These are phyloP conservation scores for Russula sp. DNA, from an alignment of 768 basidiomycete species.

Conservation along the genomic window DNA sequence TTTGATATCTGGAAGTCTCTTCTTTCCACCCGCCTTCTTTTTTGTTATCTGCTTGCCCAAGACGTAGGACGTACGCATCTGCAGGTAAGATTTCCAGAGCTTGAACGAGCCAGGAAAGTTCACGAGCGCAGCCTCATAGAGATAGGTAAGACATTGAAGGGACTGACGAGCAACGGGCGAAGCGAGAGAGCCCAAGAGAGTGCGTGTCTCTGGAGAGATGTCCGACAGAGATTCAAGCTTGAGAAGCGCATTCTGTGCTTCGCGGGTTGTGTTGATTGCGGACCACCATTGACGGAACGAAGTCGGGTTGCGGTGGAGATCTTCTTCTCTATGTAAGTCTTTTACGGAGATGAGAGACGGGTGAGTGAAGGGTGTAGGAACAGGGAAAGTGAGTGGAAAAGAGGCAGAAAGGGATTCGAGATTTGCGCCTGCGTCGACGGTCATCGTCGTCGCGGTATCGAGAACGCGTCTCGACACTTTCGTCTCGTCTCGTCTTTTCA, in stretches of 20 bases:
- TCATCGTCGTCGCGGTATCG: constrained; percentile 38
- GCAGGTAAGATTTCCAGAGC: constrained; percentile 91
- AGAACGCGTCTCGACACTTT: neutral
- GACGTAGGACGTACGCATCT: constrained; percentile 78
- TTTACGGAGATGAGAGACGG: constrained; percentile 64
- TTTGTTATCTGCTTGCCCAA: constrained; percentile 67
- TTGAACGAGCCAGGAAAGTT: constrained; percentile 91
- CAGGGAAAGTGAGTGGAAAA: constrained; percentile 83
- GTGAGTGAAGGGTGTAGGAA: constrained; percentile 76
- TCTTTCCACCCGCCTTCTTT: constrained; percentile 80
- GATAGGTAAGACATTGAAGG: constrained; percentile 78
- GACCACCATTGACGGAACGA: constrained; percentile 94
- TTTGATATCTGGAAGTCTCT: constrained; percentile 88
- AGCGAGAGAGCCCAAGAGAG: constrained; percentile 74
- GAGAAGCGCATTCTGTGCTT: constrained; percentile 50
- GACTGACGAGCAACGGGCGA: constrained; percentile 65
- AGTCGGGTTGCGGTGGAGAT: constrained; percentile 82
- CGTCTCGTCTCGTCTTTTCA: neutral
- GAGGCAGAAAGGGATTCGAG: constrained; percentile 47
- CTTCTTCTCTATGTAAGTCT: constrained; percentile 88
- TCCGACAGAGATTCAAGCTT: constrained; percentile 50
- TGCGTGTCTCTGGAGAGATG: constrained; percentile 43
- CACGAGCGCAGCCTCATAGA: constrained; percentile 89
- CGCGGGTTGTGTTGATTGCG: constrained; percentile 71
- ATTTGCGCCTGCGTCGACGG: constrained; percentile 43